These are phyloP conservation scores for Sporothrix pallida DNA, from an alignment of 2,329 filamentous ascomycete genomes.

Conservation along the genomic window DNA sequence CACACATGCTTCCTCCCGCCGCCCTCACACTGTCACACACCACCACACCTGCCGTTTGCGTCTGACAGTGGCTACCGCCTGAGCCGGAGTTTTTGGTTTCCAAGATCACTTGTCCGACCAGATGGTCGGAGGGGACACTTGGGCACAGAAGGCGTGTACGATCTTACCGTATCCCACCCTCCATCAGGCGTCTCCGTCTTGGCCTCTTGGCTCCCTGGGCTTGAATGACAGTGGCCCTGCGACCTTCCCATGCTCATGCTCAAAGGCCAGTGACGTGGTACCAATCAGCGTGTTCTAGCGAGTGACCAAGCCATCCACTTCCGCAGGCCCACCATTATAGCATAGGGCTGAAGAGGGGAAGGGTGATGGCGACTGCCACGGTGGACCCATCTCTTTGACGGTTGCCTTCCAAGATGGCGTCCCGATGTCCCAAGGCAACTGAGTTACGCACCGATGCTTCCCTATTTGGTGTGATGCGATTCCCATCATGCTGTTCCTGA, in stretches of 20 bases:
- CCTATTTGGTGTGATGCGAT: not conserved
- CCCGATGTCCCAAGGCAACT: not conserved
- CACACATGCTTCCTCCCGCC: too few species aligned
- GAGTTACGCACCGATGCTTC: not conserved
- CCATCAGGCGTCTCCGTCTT: not conserved
- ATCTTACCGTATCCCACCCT: not conserved
- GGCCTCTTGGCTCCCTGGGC: not conserved
- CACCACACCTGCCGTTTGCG: not conserved
- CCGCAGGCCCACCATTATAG: not conserved
- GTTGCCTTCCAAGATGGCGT: not conserved
- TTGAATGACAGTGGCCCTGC: too few species aligned
- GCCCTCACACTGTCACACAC: not conserved
- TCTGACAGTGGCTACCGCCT: not conserved
- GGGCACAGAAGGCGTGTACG: too few species aligned
- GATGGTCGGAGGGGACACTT: not conserved
- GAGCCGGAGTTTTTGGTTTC: not conserved
- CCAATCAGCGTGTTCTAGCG: not conserved
- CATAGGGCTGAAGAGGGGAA: conserved; percentile 16
- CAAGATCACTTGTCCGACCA: not conserved
- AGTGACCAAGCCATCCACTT: not conserved
- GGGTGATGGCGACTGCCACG: not conserved
- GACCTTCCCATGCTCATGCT: not conserved
- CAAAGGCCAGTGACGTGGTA: not conserved
- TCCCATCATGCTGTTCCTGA: not conserved
- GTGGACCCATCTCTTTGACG: not conserved